Percentiles rank a stretch among this genome's conserved stretches.
phyloP scores from a whole-genome alignment of 768 basidiomycete species.

The Pleurotus salmoneostramineus region DNA sequence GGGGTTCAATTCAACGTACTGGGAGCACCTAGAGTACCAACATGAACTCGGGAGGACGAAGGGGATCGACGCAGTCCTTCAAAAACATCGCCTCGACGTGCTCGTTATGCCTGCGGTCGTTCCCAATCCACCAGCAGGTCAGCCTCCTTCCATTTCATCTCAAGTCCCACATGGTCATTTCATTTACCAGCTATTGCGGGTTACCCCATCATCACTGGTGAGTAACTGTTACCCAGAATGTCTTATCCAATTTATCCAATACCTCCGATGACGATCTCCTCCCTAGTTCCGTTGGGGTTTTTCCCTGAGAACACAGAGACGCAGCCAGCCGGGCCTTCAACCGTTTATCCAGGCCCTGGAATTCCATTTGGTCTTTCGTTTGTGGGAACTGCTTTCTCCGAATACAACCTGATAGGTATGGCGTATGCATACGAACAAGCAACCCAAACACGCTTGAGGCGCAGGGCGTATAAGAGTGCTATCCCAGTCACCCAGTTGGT shows the following conservation, averaged over 20 bases:
- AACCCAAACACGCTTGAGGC: slow-evolving; percentile 46
- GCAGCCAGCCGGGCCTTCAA: slow-evolving; percentile 31
- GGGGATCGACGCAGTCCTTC: slow-evolving; percentile 52
- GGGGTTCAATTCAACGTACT: slow-evolving; percentile 39
- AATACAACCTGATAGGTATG: slow-evolving; percentile 51
- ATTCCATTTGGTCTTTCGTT: slow-evolving; percentile 63
- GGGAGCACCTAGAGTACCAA: slow-evolving; percentile 38
- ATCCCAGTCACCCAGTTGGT: slow-evolving; percentile 39
- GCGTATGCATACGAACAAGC: slow-evolving; percentile 66
- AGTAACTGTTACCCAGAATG: background rate
- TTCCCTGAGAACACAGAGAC: slow-evolving; percentile 43
- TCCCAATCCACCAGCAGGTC: slow-evolving; percentile 26
- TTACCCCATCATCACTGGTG: slow-evolving; percentile 64
- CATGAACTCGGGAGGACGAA: slow-evolving; percentile 43
- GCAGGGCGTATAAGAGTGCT: slow-evolving; percentile 47
- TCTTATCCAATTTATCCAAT: too few relatives aligned
- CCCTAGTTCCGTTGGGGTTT: slow-evolving; percentile 56
- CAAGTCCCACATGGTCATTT: too few relatives aligned
- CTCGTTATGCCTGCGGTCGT: slow-evolving; percentile 43
- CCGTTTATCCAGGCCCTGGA: slow-evolving; percentile 48
- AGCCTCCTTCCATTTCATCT: background rate
- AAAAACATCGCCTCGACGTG: slow-evolving; percentile 44
- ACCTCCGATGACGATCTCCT: background rate
- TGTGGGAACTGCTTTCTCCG: slow-evolving; percentile 58
- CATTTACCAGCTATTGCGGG: slow-evolving; percentile 46